Evolutionary conservation across 495 filamentous ascomycete species (phyloP).

Genomic region (Neurospora intermedia): DNA sequence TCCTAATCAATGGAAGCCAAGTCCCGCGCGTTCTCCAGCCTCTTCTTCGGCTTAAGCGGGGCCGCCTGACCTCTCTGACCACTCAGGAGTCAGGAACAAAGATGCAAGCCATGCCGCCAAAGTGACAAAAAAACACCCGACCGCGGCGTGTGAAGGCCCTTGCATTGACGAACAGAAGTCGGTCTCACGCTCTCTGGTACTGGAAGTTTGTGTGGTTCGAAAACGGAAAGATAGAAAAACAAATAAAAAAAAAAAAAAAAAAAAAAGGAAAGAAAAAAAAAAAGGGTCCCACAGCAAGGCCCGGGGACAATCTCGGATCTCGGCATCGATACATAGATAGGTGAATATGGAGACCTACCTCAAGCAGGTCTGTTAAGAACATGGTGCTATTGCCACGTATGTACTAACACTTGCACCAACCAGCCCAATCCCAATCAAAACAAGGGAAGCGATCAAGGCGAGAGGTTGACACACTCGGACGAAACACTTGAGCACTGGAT

Average conservation of each 20-base stretch:
- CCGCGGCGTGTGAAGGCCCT: neutral
- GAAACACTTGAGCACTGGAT: no score
- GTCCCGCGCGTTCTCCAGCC: neutral
- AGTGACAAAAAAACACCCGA: neutral
- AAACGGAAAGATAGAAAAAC: no score
- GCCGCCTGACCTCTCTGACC: neutral
- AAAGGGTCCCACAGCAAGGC: neutral
- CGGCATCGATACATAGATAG: neutral
- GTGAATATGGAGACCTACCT: neutral
- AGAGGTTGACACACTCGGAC: no score
- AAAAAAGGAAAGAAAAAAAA: neutral
- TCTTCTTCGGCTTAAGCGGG: neutral
- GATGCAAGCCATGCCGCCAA: neutral
- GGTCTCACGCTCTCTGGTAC: neutral
- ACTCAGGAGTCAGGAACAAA: neutral
- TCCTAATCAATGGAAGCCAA: no score
- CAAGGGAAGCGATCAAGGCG: no score
- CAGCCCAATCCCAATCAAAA: neutral
- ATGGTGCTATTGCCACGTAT: no score
- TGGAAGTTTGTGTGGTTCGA: neutral
- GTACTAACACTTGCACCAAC: neutral
- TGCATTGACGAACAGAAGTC: neutral
- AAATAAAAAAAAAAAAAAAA: neutral
- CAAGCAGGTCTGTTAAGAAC: neutral
- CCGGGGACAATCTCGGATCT: neutral